These are phyloP conservation scores for Xylaria castorea DNA, from an alignment of 495 filamentous ascomycete genomes.

Conservation along the genomic window DNA sequence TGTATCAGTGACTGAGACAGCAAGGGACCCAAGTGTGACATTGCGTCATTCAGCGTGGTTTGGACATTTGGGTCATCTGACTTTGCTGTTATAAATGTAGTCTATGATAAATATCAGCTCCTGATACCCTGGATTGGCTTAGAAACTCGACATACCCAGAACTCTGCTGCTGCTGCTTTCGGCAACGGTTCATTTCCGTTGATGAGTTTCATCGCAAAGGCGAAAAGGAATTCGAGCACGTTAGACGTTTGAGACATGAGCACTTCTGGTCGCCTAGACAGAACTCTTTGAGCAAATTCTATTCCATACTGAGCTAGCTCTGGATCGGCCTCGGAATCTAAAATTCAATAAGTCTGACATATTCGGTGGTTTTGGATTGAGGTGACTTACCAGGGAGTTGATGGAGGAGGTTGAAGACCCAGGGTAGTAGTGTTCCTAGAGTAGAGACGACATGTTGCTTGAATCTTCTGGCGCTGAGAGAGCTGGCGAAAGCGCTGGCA, in stretches of 20 bases:
- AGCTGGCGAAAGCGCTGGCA: slow-evolving; percentile 75
- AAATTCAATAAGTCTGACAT: slow-evolving; percentile 26
- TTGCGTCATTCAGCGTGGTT: slow-evolving; percentile 56
- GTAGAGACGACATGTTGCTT: slow-evolving; percentile 47
- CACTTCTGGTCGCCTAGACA: slow-evolving; percentile 67
- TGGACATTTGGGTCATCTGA: slow-evolving; percentile 50
- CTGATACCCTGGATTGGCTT: slow-evolving; percentile 9
- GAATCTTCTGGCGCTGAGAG: slow-evolving; percentile 58
- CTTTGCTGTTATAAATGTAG: slow-evolving; percentile 54
- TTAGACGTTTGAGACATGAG: slow-evolving; percentile 59
- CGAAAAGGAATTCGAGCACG: slow-evolving; percentile 71
- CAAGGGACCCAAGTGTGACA: slow-evolving; percentile 65
- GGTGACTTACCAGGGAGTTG: slow-evolving; percentile 62
- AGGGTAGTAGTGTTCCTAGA: slow-evolving; percentile 64
- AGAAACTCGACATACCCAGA: slow-evolving; percentile 69
- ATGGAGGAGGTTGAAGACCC: slow-evolving; percentile 70
- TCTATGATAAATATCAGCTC: slow-evolving; percentile 41
- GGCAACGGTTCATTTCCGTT: slow-evolving; percentile 77
- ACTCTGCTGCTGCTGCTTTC: slow-evolving; percentile 77
- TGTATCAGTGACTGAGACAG: slow-evolving; percentile 64
- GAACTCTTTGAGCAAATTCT: slow-evolving; percentile 68
- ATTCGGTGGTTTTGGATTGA: not conserved
- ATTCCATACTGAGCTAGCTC: slow-evolving; percentile 57
- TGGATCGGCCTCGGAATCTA: slow-evolving; percentile 71
- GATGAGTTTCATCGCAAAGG: slow-evolving; percentile 77